Conservation (phyloP, 2,329 filamentous ascomycete genomes). For the Alternaria solani region DNA sequence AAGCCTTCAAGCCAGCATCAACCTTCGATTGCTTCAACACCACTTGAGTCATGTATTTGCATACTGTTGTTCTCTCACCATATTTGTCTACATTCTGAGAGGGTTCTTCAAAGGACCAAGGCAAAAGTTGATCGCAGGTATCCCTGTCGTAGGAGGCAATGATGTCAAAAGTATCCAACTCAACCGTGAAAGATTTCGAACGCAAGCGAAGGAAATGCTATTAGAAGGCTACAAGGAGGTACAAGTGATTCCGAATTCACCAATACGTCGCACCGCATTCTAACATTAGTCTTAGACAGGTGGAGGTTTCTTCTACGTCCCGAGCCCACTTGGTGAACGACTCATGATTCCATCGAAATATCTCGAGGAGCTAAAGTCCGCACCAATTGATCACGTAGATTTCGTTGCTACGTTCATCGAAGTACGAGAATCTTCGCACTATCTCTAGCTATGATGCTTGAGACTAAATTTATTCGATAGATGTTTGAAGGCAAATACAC, state of each 20-base stretch:
- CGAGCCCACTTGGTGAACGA: background rate
- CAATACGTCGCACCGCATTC: background rate
- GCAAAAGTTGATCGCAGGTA: background rate
- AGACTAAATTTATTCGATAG: background rate
- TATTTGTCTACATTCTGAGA: background rate
- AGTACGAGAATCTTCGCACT: background rate
- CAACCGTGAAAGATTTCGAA: background rate
- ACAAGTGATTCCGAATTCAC: background rate
- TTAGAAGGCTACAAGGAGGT: background rate
- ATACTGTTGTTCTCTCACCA: background rate
- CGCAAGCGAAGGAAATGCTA: background rate
- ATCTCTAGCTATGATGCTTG: background rate
- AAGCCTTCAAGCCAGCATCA: background rate
- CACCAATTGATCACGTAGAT: background rate
- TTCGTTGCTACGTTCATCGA: background rate
- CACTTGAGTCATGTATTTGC: background rate
- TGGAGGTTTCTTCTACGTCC: background rate
- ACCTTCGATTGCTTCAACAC: background rate
- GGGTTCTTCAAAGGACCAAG: background rate
- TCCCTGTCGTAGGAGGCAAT: background rate
- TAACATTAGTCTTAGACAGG: background rate
- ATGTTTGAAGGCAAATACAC: constrained; percentile 6
- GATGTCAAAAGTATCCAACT: background rate
- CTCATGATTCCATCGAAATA: constrained; percentile 2
- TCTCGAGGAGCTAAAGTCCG: background rate